These are phyloP conservation scores for Blastobotrys ciferrii DNA, from an alignment of 1,139 yeast genomes.

Conservation along the genomic window DNA sequence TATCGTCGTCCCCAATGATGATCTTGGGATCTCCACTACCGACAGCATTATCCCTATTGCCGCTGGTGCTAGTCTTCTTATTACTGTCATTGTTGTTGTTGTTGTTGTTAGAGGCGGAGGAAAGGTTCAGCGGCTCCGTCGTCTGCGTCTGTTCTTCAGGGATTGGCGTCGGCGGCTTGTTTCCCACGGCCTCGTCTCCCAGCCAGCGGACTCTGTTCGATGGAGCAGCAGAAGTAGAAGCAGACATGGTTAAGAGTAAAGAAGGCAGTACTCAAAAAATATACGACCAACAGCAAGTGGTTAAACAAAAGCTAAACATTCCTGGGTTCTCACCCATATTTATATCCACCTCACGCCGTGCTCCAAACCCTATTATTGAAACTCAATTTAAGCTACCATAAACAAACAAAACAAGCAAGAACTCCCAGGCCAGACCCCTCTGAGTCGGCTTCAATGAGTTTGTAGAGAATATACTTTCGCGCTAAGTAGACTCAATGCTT, in stretches of 20 bases:
- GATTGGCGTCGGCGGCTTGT: slow-evolving; percentile 2
- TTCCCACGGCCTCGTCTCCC: neutral
- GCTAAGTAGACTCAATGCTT: too few species aligned
- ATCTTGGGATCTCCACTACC: neutral
- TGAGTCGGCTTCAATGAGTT: too few species aligned
- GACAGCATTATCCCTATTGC: neutral
- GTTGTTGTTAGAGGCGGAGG: too few species aligned
- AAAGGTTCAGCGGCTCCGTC: neutral
- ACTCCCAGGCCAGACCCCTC: too few species aligned
- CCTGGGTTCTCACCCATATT: neutral
- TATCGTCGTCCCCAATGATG: slow-evolving; percentile 1
- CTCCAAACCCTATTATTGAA: too few species aligned
- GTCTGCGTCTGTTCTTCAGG: neutral
- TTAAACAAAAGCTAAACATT: too few species aligned
- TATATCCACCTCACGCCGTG: too few species aligned
- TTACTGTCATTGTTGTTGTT: neutral
- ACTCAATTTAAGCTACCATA: too few species aligned
- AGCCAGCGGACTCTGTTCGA: slow-evolving; percentile 7
- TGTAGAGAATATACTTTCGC: too few species aligned
- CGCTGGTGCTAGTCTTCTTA: neutral
- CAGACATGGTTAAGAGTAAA: neutral
- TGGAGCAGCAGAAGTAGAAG: slow-evolving; percentile 2
- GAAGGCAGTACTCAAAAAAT: neutral
- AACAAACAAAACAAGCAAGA: too few species aligned
- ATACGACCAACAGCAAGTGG: too few species aligned